Evolutionary conservation across 306 rosid genomes (phyloP), one percentile per base, ranked within the genome.

Genomic region (Glycyrrhiza uralensis): DNA sequence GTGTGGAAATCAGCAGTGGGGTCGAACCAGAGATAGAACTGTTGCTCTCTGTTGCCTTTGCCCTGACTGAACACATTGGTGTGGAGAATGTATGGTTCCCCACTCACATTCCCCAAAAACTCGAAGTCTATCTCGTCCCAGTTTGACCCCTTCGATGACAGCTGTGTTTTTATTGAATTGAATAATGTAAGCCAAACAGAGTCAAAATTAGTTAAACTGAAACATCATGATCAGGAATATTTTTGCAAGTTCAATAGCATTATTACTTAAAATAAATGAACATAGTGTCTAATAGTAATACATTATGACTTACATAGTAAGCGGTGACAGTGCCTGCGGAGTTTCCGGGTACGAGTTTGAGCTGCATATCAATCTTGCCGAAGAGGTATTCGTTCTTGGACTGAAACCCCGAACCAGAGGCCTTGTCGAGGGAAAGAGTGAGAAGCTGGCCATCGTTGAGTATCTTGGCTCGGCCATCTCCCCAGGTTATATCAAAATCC

Each of bases 71-170:
- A 90, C 42, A 90, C 88, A 62, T 90, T 90, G 15, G 96, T 90
- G 74, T 87, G 96, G 32, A 87, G 80, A 19, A 84, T 90, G 71
- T 86, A 90, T 1, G 96, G 96, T 14, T 90, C 91, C 0, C 93
- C 93, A n/a, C 87, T 90, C n/a, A 90, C 9, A 62, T 90, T 90
- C 2, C 95, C 92, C 75, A 91, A 80, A 58, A 91, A 91, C 62
- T 91, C 95, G 51, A 81, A 86, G 50, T 91, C 97, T 39, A 91
- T 87, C 32, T 91, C 97, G 14, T 91, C 95, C 97, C 89, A 91
- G 0, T 42, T 71, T 13, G 97, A 63, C 1, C 92, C 90, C 23
- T 88, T 79, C 6, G 97, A 88, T 5, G 87, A 84, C 9, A 91
- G 63, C 92, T 90, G 80, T 49, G 51, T 22, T 0, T n/a, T n/a